Evolutionary conservation across 2,329 filamentous ascomycete species (phyloP).

Genomic region (Lachnellula suecica): DNA sequence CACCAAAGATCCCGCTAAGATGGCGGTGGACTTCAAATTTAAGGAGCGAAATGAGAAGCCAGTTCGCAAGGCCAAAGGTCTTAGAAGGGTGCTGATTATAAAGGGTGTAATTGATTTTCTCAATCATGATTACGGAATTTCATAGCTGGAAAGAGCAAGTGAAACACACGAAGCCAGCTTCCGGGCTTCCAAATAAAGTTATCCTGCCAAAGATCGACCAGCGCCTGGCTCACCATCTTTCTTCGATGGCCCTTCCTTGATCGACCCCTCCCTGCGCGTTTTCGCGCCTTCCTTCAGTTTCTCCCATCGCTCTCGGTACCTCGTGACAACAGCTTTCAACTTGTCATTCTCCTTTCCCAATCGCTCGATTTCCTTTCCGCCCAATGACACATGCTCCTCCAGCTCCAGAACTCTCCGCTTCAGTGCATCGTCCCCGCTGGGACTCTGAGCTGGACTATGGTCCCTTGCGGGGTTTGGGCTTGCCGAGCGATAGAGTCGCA

Average conservation of each 20-base stretch:
- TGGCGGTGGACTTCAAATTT: neutral
- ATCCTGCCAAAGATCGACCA: conserved; percentile 3
- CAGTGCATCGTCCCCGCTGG: conserved; percentile 42
- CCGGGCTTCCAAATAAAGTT: neutral
- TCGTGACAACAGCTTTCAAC: conserved; percentile 49
- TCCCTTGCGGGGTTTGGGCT: conserved; percentile 53
- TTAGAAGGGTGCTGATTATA: neutral
- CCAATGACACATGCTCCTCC: conserved; percentile 61
- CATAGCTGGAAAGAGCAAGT: neutral
- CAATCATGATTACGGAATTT: neutral
- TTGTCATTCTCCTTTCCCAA: conserved; percentile 63
- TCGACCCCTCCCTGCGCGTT: conserved; percentile 33
- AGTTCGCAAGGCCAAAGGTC: too few species aligned
- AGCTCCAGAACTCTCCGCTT: conserved; percentile 59
- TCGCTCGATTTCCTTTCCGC: conserved; percentile 61
- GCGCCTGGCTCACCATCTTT: conserved; percentile 10
- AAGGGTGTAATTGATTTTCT: neutral
- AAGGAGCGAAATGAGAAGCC: too few species aligned
- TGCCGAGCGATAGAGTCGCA: conserved; percentile 58
- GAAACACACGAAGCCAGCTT: neutral
- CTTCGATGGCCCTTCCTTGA: conserved; percentile 9
- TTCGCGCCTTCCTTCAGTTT: conserved; percentile 65
- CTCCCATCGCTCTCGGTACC: conserved; percentile 67
- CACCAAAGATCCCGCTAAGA: too few species aligned
- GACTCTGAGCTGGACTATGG: conserved; percentile 7